Conservation (phyloP, 2,329 filamentous ascomycete genomes). For the Xylaria arbuscula region DNA sequence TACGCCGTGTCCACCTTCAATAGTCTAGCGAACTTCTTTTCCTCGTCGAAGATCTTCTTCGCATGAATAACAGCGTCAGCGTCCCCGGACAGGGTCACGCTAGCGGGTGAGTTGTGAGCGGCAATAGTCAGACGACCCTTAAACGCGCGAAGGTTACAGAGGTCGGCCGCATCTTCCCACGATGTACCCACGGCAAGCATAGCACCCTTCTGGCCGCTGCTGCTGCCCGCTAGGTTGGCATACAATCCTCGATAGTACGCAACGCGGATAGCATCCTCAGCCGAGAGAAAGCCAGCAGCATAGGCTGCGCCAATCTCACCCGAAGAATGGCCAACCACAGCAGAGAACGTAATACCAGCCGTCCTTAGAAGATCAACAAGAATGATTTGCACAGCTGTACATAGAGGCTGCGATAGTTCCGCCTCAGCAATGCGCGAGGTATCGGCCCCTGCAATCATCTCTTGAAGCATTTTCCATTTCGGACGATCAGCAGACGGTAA, state of each 20-base stretch:
- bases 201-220: constrained; percentile 47
- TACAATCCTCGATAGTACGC: constrained; percentile 59
- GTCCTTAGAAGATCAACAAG: constrained; percentile 36
- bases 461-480: constrained; percentile 45
- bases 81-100: constrained; percentile 54
- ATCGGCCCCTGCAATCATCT: constrained; percentile 19
- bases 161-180: constrained; percentile 50
- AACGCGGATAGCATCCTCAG: constrained; percentile 55
- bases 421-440: constrained; percentile 48
- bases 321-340: constrained; percentile 47
- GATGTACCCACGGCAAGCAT: constrained; percentile 62
- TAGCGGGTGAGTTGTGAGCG: constrained; percentile 52
- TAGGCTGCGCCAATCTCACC: constrained; percentile 61
- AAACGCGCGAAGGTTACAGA: constrained; percentile 42
- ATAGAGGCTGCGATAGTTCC: constrained; percentile 47
- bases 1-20: constrained; percentile 56
- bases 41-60: constrained; percentile 40
- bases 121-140: constrained; percentile 48
- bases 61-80: constrained; percentile 45
- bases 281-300: constrained; percentile 57
- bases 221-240: constrained; percentile 36
- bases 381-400: constrained; percentile 43
- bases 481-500: constrained; percentile 44
- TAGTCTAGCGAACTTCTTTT: constrained; percentile 46
- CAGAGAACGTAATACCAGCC: constrained; percentile 31